phyloP scores from a whole-genome alignment of 1,284 basidiomycete genomes.

The Amylostereum areolatum region DNA sequence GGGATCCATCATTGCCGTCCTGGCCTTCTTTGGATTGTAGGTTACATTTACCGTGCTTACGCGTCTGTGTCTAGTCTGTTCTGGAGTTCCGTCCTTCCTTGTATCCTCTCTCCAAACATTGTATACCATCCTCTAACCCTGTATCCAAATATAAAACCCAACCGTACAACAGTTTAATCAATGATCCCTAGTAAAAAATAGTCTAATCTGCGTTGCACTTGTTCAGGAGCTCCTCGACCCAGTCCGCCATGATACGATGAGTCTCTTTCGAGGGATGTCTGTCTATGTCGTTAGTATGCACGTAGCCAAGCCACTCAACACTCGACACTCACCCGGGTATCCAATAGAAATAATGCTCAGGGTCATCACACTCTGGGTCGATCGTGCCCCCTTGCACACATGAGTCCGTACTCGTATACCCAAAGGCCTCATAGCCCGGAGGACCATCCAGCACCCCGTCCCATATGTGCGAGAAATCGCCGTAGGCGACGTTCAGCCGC shows the following conservation, averaged over 20 bases:
- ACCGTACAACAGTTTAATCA: too few species aligned
- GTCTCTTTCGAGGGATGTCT: conserved; percentile 39
- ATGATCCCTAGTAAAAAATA: too few species aligned
- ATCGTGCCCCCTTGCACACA: conserved; percentile 19
- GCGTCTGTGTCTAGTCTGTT: too few species aligned
- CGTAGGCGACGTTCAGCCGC: conserved; percentile 19
- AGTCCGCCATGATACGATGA: conserved; percentile 41
- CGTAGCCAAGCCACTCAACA: too few species aligned
- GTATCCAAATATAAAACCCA: too few species aligned
- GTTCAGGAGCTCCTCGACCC: conserved; percentile 35
- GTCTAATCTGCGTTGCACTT: too few species aligned
- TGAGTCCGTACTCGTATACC: conserved; percentile 23
- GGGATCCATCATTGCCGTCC: too few species aligned
- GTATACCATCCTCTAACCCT: too few species aligned
- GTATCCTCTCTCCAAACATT: too few species aligned
- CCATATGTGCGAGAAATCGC: conserved; percentile 25
- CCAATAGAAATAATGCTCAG: conserved; percentile 46
- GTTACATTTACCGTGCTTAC: too few species aligned
- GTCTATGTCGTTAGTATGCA: not conserved
- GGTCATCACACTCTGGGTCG: conserved; percentile 27
- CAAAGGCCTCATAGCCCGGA: conserved; percentile 26
- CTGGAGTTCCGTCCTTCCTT: too few species aligned
- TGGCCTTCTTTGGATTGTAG: too few species aligned
- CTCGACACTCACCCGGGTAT: conserved; percentile 34
- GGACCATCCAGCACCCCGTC: conserved; percentile 19